Percentiles rank a stretch among this genome's conserved stretches.
These are phyloP conservation scores for Phellopilus nigrolimitatus DNA, from an alignment of 1,284 basidiomycete genomes.

Conservation along the genomic window DNA sequence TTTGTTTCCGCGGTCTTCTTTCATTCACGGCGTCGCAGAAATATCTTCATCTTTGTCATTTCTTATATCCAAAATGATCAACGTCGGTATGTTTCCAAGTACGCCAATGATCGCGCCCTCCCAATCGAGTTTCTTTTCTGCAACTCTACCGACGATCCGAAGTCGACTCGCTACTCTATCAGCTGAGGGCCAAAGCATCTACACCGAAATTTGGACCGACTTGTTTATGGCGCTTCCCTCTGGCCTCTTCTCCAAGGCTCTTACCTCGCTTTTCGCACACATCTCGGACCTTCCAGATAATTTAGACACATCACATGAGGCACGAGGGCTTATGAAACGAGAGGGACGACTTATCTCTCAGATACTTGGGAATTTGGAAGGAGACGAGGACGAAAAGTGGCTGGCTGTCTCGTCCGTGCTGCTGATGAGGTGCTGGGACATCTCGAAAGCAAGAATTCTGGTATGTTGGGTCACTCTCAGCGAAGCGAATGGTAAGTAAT, in stretches of 20 bases:
- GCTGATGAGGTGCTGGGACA: slow-evolving; percentile 51
- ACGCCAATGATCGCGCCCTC: slow-evolving; percentile 36
- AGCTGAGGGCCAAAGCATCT: slow-evolving; percentile 25
- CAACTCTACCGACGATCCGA: slow-evolving; percentile 45
- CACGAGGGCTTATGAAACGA: slow-evolving; percentile 43
- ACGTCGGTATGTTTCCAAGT: slow-evolving; percentile 58
- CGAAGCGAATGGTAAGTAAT: slow-evolving; percentile 35
- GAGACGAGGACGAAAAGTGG: slow-evolving; percentile 47
- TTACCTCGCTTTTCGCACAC: slow-evolving; percentile 54
- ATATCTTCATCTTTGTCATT: slow-evolving; percentile 29
- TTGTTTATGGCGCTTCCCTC: slow-evolving; percentile 48
- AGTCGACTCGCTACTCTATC: slow-evolving; percentile 30
- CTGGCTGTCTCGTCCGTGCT: slow-evolving; percentile 46
- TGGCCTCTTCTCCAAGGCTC: slow-evolving; percentile 45
- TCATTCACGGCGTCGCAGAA: slow-evolving; percentile 22
- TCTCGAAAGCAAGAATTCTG: slow-evolving; percentile 55
- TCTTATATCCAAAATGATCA: slow-evolving; percentile 55
- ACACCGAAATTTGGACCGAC: slow-evolving; percentile 47
- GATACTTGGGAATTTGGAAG: slow-evolving; percentile 44
- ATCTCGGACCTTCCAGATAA: slow-evolving; percentile 32
- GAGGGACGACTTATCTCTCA: slow-evolving; percentile 45
- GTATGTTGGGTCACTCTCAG: slow-evolving; percentile 55
- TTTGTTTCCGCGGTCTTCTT: background rate
- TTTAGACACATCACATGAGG: slow-evolving; percentile 29
- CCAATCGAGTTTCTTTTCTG: slow-evolving; percentile 62